Conservation (phyloP, 805 yeast genomes). For the Maudiozyma barnettii region DNA sequence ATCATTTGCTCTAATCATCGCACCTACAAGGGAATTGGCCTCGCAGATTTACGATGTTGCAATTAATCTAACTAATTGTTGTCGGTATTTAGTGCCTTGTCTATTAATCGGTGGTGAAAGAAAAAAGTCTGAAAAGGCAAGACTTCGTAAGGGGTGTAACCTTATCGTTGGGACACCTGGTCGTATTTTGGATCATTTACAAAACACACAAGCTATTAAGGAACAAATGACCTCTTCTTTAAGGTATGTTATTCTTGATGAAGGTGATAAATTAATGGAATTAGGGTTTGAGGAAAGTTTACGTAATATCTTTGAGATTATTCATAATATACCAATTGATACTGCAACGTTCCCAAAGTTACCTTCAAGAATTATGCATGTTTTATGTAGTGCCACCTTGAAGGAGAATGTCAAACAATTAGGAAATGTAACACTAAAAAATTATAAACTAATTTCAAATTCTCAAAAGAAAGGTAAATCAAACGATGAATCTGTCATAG, state of each 20-base stretch:
- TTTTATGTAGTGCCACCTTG: constrained; percentile 91
- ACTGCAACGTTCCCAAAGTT: constrained; percentile 40
- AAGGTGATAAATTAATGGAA: constrained; percentile 93
- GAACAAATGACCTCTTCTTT: constrained; percentile 46
- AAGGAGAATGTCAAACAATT: constrained; percentile 69
- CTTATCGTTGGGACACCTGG: constrained; percentile 98
- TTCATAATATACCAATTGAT: constrained; percentile 38
- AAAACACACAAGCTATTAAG: constrained; percentile 71
- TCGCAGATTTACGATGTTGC: constrained; percentile 78
- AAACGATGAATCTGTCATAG: constrained; percentile 36
- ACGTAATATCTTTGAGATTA: constrained; percentile 55
- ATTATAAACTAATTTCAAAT: constrained; percentile 60
- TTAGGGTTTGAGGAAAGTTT: constrained; percentile 94
- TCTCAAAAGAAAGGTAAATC: constrained; percentile 17
- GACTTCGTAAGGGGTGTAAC: constrained; percentile 91
- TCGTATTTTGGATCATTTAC: constrained; percentile 86
- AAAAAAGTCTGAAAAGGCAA: constrained; percentile 92
- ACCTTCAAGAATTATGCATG: constrained; percentile 63
- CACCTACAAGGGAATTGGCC: constrained; percentile 94
- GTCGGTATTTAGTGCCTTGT: constrained; percentile 89
- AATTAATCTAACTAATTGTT: constrained; percentile 60
- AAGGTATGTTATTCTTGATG: constrained; percentile 86
- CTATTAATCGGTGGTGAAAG: constrained; percentile 97
- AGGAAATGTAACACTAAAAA: constrained; percentile 64
- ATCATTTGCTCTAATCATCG: constrained; percentile 74